Evolutionary conservation across 495 filamentous ascomycete genomes (phyloP), one percentile per base, ranked within the genome.

Genomic region (Neurospora sp.): DNA sequence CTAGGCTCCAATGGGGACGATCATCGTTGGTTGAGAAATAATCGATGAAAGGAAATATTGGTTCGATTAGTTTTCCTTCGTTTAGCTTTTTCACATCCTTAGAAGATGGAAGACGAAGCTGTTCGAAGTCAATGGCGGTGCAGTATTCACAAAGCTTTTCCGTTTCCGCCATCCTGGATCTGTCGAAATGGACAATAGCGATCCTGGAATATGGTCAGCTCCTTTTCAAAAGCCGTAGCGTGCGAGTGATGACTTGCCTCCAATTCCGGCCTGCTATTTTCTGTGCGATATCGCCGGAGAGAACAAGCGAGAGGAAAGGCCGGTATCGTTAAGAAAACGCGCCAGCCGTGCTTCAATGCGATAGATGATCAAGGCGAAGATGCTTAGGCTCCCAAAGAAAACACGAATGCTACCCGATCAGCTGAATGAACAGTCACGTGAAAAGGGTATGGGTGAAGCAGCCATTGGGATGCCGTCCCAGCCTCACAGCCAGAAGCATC

Each of bases 11-110:
- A 0, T 59, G 48, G 6, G 48, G 48, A 31, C 48, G 48, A 3
- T 59, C 3, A 5, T 9, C 3, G 45, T 12, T 10, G 1, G 0
- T 0, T 12, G 0, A 0, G 3, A 3, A 3, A 1, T 48, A 22
- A 9, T 59, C 0, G 10, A 14, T 31, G 12, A 1, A 31, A 3
- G 53, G 22, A 16, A 61, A 31, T 1, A 0, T 14, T 1, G 0
- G 5, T 8, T 61, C 22, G 12, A 59, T 16, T 59, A 12, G 4
- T 10, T 16, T 0, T 59, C 48, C 48, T 27, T 59, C 0, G 10
- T 16, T 59, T 0, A 59, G 10, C 22, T 3, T 8, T 27, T 31
- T 0, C 22, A 59, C 48, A 8, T 59, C 22, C 0, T 59, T 7
- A 0, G 10, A 16, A 16, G 48, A 31, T 59, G 10, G 22, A 1